Base-by-base conservation (phyloP, 2,329 filamentous ascomycete genomes). In the Colletotrichum neosansevieriae region DNA sequence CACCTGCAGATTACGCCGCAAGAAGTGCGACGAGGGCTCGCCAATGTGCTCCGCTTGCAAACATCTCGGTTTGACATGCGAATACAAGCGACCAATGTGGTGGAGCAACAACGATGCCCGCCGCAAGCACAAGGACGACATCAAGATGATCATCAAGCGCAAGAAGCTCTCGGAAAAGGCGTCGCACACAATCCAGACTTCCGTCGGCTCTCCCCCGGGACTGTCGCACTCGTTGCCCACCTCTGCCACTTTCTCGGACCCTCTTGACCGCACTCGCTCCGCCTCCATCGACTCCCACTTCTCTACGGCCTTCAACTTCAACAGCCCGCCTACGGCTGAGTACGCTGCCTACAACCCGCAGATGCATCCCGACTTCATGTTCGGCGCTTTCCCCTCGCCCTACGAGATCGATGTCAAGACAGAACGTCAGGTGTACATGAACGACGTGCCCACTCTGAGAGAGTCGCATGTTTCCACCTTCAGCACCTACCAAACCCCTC, bases 331-430 rank as follows among this genome's bases (percentile, higher is more conserved):
- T 5, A 82, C 80, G 64, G 77, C 79, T 58, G 86, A 89, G 57
- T 89, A 86, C 81, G 88, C 85, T 74, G 86, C 83, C 76, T 92
- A 91, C 82, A 88, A 84, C 72, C 81, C 83, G 17, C 85, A 87
- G 82, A 87, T 91, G 80, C 91, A 87, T 72, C 81, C 85, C 12
- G 86, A 92, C 77, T 80, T 88, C 75, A 84, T 87, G 80, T 85
- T 86, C 68, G 78, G 78, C 71, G 82, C 87, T 71, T 92, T 87
- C 71, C 72, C 72, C 78, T 88, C 91, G 19, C 94, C 94, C 0
- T 98, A 97, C 78, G 95, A 98, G 80, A 91, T 98, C 70, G 95
- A 98, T 78, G 92, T 98, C 83, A 97, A 95, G 86, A 98, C 94
- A 1, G 95, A 98, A 82, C 88, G 93, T 72, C 94, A 98, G 74